Percentiles rank a stretch among this genome's conserved stretches.
phyloP scores from a whole-genome alignment of 2,329 filamentous ascomycete species.

The Fonsecaea multimorphosa region DNA sequence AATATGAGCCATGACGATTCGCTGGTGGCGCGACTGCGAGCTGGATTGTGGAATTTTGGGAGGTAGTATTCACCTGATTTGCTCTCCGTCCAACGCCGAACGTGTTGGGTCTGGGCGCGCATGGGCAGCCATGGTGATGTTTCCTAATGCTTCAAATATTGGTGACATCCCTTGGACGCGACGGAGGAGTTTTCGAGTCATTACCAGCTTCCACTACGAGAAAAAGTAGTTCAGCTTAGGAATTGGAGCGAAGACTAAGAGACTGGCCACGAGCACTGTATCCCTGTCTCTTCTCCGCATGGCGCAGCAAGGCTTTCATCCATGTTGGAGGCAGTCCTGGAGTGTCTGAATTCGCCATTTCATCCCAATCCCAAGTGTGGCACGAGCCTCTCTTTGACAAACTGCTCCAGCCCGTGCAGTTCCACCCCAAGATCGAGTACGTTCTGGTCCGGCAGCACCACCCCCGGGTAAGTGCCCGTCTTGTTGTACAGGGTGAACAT shows the following conservation, averaged over 20 bases:
- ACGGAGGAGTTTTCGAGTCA: neutral
- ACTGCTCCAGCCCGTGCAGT: slow-evolving; percentile 37
- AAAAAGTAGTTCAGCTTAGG: neutral
- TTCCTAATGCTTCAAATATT: neutral
- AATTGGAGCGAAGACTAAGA: neutral
- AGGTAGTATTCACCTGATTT: neutral
- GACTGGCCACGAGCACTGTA: neutral
- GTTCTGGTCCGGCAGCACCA: slow-evolving; percentile 34
- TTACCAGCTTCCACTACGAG: neutral
- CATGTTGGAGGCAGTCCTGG: neutral
- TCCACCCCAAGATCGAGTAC: slow-evolving; percentile 38
- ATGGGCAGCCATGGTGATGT: neutral
- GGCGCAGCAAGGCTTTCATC: neutral
- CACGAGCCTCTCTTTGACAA: slow-evolving; percentile 29
- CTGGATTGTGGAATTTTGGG: neutral
- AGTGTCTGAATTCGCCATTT: neutral
- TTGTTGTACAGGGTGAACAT: slow-evolving; percentile 40
- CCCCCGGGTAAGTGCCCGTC: slow-evolving; percentile 36
- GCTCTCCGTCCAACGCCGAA: neutral
- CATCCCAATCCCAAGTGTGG: slow-evolving; percentile 18
- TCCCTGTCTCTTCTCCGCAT: neutral
- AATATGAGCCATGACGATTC: neutral
- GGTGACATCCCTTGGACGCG: neutral
- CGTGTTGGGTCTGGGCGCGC: neutral
- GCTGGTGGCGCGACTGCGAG: neutral